Evolutionary conservation across 139 green algal genomes (phyloP), one percentile per base, ranked within the genome.

Genomic region (Auxenochlorella pyrenoidosa): DNA sequence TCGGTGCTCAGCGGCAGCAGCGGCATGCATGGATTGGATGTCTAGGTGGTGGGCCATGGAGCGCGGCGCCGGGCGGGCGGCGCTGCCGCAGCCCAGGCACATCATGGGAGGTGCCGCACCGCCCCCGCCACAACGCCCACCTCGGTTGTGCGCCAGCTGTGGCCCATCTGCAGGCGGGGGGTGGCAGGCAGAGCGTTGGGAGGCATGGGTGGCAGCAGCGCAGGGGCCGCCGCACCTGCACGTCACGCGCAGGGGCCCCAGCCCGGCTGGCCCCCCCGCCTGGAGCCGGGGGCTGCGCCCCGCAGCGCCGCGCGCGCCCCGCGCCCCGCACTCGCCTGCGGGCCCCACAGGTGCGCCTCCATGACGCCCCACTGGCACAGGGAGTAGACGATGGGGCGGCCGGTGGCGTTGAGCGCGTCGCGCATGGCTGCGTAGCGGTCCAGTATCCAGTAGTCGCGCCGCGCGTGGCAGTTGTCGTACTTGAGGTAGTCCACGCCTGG

Each of bases 361-460:
- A 89, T 92, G 2, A 92, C 88, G n/a, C 94, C 93, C 95, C 95
- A 97, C 15, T 91, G 91, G 89, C 95, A 97, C 65, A 97, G 77
- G 38, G 84, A 93, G 86, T 90, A 97, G 36, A 95, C 82, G 36
- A 97, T 94, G 68, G 95, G 94, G 24, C 93, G 88, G 16, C 93
- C 93, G 2, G 94, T 95, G 22, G 86, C 83, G 40, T 91, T 92
- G 41, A 97, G 90, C 2, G 95, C 95, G n/a, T 95, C 91, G 3
- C 92, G 77, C 95, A 97, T 97, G 41, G 84, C 83, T 38, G 78
- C 72, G 75, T 96, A 96, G 3, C 88, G 72, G 21, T 87, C 86
- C 26, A 83, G 38, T 28, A 87, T 77, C 72, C 68, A 85, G 32
- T 44, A 22, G 16, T 51, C 60, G 1, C 66, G 60, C 30, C 24